Evolutionary conservation across 805 yeast species (phyloP), one percentile per base, ranked within the genome.

Genomic region (Zygosaccharomyces gambellarensis): DNA sequence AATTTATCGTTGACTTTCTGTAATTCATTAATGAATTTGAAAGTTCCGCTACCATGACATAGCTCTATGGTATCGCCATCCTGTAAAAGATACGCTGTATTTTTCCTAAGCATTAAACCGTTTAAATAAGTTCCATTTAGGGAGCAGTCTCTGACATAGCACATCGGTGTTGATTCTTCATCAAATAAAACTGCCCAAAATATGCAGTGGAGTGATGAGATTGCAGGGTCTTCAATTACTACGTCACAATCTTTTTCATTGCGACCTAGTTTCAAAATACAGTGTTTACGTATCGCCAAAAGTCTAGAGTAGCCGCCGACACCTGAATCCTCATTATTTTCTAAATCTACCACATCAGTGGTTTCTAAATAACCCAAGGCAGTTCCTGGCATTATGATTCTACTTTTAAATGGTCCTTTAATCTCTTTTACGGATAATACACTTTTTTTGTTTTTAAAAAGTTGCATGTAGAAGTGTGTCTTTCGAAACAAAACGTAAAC

Each of bases 151-250:
- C 73, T 74, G 9, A 81, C 53, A 55, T 80, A 81, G 14, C 75
- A 70, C 51, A 79, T 52, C 0, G 81, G 79, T 1, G 70, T 58
- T 5, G 75, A 71, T 4, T 67, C 64, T 0, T 71, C 72, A 57
- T 80, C 84, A 59, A 81, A 81, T 38, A 74, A 67, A 3, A 75
- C 65, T 0, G 68, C 63, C 82, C 82, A 78, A 4, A 78, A 54
- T 6, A 64, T 54, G 47, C 79, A 80, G 56, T 81, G 86, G 0
- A 66, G 48, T 2, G 70, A 56, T 0, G 84, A 79, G 2, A 80
- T 63, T 2, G 71, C 65, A 0, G 71, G 67, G 51, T 75, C 69
- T 3, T 59, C 47, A 2, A 76, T 38, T 3, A 68, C 52, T 5
- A 76, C 38, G 5, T 71, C 60, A 48, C 67, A 62, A 25, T 67